Percentiles rank a stretch among this genome's conserved stretches.
Conservation (phyloP, 495 filamentous ascomycete genomes). For the Penicillium cinerascens region DNA sequence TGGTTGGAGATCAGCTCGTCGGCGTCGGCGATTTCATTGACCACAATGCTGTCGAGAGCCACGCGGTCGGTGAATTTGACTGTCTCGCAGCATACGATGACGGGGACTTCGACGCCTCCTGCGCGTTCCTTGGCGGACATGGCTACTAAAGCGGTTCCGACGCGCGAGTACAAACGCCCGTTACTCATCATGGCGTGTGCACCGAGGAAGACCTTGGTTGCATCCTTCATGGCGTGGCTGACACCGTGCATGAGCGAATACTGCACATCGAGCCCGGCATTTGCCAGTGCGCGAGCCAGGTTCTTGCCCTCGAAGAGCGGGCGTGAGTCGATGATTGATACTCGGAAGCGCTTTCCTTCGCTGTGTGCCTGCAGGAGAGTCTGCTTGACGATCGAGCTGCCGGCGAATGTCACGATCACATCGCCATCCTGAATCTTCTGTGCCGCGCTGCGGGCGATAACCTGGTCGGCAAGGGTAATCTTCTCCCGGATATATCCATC, state of each 20-base stretch:
- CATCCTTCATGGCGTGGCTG: slow-evolving; percentile 65
- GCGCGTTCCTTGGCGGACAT: slow-evolving; percentile 72
- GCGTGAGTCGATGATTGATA: slow-evolving; percentile 80
- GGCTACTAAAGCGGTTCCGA: slow-evolving; percentile 86
- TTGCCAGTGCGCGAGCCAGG: slow-evolving; percentile 63
- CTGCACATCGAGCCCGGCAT: slow-evolving; percentile 66
- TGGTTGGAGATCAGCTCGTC: slow-evolving; percentile 54
- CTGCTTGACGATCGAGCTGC: slow-evolving; percentile 78
- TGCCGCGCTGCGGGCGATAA: slow-evolving; percentile 72
- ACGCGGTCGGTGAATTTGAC: slow-evolving; percentile 94
- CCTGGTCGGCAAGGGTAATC: slow-evolving; percentile 78
- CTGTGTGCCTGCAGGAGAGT: slow-evolving; percentile 69
- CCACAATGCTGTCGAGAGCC: slow-evolving; percentile 83
- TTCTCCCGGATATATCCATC: slow-evolving; percentile 88
- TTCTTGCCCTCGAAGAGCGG: slow-evolving; percentile 77
- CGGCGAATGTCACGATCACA: slow-evolving; percentile 84
- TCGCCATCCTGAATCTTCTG: slow-evolving; percentile 74
- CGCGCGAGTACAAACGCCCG: slow-evolving; percentile 78
- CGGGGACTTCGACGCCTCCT: slow-evolving; percentile 59
- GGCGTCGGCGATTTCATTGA: slow-evolving; percentile 80
- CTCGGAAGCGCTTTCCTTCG: slow-evolving; percentile 68
- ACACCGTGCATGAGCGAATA: slow-evolving; percentile 78
- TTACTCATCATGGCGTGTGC: slow-evolving; percentile 90
- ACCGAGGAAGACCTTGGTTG: slow-evolving; percentile 79
- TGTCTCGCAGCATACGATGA: slow-evolving; percentile 89